phyloP scores from a whole-genome alignment of 164 flowering plant species.

The Dillenia suffruticosa region DNA sequence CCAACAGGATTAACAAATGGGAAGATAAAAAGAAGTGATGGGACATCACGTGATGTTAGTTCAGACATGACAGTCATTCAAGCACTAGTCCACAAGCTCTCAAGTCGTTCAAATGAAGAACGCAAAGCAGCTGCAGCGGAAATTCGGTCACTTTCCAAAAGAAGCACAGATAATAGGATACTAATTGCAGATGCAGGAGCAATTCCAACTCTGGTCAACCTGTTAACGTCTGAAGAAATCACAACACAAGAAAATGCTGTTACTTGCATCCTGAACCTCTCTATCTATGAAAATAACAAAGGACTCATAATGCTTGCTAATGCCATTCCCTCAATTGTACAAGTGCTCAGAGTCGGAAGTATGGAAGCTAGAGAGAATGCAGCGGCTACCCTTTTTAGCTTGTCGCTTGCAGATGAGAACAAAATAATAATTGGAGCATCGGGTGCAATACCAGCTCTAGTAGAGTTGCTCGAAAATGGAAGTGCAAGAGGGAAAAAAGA shows the following conservation, averaged over 20 bases:
- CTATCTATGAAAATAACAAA: constrained; percentile 84
- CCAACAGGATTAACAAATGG: constrained; percentile 49
- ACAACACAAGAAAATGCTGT: constrained; percentile 80
- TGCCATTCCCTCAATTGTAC: constrained; percentile 79
- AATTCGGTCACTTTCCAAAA: constrained; percentile 73
- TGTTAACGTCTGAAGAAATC: constrained; percentile 55
- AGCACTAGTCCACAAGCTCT: constrained; percentile 62
- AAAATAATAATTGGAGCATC: constrained; percentile 87
- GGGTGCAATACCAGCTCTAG: constrained; percentile 84
- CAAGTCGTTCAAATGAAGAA: constrained; percentile 52
- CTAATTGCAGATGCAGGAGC: constrained; percentile 89
- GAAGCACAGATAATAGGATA: constrained; percentile 85
- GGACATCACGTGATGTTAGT: constrained; percentile 64
- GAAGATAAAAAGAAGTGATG: constrained; percentile 63
- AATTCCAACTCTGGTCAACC: constrained; percentile 68
- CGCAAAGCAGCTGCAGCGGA: constrained; percentile 58
- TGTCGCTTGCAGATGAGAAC: constrained; percentile 85
- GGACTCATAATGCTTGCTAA: constrained; percentile 78
- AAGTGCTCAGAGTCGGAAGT: constrained; percentile 73
- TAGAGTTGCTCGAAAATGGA: constrained; percentile 72
- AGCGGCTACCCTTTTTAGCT: constrained; percentile 90
- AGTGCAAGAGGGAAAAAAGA: constrained; percentile 88
- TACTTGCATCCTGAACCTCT: constrained; percentile 87
- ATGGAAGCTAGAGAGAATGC: constrained; percentile 89
- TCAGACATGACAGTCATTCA: constrained; percentile 65